A percentile compares a stretch with the other conserved stretches of the same genome.
Evolutionary conservation across 805 yeast genomes (phyloP).

Genomic region (Pichia phayaonensis): DNA sequence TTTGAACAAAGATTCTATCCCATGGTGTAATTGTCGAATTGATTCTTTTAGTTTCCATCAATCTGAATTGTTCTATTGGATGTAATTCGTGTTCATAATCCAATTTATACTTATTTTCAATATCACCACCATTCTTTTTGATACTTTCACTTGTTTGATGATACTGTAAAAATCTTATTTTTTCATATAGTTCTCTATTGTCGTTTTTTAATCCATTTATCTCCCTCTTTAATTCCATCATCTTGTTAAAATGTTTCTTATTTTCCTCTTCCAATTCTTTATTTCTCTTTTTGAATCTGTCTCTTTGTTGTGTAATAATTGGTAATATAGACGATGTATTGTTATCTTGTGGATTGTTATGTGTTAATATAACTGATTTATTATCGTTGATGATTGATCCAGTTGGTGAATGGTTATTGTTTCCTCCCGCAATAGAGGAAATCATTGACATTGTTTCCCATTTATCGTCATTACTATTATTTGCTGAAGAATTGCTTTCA

Average conservation of each 20-base stretch:
- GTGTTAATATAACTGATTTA: neutral
- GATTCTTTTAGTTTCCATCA: slow-evolving; percentile 68
- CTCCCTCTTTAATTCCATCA: slow-evolving; percentile 59
- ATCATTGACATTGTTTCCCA: slow-evolving; percentile 62
- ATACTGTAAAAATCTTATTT: slow-evolving; percentile 58
- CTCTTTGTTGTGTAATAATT: slow-evolving; percentile 90
- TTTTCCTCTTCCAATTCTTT: slow-evolving; percentile 78
- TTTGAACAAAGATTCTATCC: slow-evolving; percentile 67
- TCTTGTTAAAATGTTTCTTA: slow-evolving; percentile 45
- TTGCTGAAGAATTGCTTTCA: slow-evolving; percentile 29
- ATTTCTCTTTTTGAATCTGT: slow-evolving; percentile 78
- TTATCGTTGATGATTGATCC: neutral
- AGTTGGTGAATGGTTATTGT: neutral
- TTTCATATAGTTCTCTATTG: slow-evolving; percentile 72
- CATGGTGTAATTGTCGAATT: slow-evolving; percentile 64
- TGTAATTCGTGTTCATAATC: slow-evolving; percentile 72
- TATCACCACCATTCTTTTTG: slow-evolving; percentile 20
- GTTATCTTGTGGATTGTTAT: neutral
- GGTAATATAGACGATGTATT: slow-evolving; percentile 50
- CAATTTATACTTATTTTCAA: slow-evolving; percentile 54
- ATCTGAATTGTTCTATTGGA: slow-evolving; percentile 77
- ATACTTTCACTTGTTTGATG: slow-evolving; percentile 31
- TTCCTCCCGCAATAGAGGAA: slow-evolving; percentile 47
- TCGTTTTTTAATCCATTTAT: slow-evolving; percentile 59
- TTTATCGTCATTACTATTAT: slow-evolving; percentile 34